Evolutionary conservation across 495 filamentous ascomycete species (phyloP).

Genomic region (Podospora anserina): DNA sequence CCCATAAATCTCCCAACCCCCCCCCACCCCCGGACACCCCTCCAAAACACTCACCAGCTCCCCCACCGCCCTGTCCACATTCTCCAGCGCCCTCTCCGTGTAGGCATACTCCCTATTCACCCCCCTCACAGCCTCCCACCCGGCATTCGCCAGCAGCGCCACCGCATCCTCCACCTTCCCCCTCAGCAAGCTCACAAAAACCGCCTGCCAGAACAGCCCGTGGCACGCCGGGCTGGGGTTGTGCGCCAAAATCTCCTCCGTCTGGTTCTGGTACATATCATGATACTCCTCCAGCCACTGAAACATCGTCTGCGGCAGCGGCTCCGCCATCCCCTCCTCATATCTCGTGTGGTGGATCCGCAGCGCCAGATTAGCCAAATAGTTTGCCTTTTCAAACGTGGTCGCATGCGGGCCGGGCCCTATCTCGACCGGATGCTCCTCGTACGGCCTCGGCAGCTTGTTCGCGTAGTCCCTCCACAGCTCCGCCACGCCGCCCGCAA

Average conservation of each 20-base stretch:
- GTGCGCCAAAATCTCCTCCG: slow-evolving; percentile 56
- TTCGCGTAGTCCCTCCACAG: slow-evolving; percentile 58
- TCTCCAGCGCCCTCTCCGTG: slow-evolving; percentile 63
- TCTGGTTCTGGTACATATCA: slow-evolving; percentile 56
- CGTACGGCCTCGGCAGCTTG: slow-evolving; percentile 43
- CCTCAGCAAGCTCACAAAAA: slow-evolving; percentile 64
- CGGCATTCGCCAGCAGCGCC: slow-evolving; percentile 62
- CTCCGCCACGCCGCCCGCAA: slow-evolving; percentile 51
- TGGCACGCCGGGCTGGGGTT: slow-evolving; percentile 70
- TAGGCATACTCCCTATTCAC: slow-evolving; percentile 61
- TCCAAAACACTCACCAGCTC: slow-evolving; percentile 63
- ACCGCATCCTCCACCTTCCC: slow-evolving; percentile 64
- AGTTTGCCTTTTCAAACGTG: slow-evolving; percentile 66
- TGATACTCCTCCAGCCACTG: slow-evolving; percentile 74
- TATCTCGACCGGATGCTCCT: slow-evolving; percentile 55
- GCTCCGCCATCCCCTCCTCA: slow-evolving; percentile 40
- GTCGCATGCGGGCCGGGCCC: slow-evolving; percentile 60
- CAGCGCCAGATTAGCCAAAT: slow-evolving; percentile 66
- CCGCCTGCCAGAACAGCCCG: slow-evolving; percentile 72
- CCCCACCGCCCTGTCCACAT: slow-evolving; percentile 65
- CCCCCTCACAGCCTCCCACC: slow-evolving; percentile 68
- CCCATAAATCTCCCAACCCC: slow-evolving; percentile 73
- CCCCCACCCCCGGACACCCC: slow-evolving; percentile 62
- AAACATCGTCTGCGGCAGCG: slow-evolving; percentile 70
- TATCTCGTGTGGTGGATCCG: slow-evolving; percentile 68